Evolutionary conservation across 768 basidiomycete genomes (phyloP).

Genomic region (Pleurotus sapidus): DNA sequence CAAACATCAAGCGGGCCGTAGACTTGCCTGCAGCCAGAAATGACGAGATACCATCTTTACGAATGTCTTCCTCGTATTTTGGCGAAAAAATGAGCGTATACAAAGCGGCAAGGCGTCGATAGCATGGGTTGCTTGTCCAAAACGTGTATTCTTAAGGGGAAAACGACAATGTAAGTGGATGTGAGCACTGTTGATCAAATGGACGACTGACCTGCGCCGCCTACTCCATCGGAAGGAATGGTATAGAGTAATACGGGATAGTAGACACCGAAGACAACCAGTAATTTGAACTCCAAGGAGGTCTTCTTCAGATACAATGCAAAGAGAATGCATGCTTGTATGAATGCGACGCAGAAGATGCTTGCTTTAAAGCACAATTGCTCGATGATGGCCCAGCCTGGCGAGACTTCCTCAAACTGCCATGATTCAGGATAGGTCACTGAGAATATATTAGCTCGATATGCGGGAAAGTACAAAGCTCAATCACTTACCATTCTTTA

Average conservation of each 20-base stretch:
- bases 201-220: constrained; percentile 29
- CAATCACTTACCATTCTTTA: background rate
- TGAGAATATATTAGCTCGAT: constrained; percentile 3
- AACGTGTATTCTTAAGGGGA: constrained; percentile 33
- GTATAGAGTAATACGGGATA: constrained; percentile 28
- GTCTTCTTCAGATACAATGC: constrained; percentile 15
- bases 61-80: constrained; percentile 29
- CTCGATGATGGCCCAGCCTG: constrained; percentile 29
- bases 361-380: constrained; percentile 20
- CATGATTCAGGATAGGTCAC: constrained; percentile 14
- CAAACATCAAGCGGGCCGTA: background rate
- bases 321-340: constrained; percentile 21
- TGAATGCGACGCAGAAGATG: constrained; percentile 19
- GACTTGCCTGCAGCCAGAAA: constrained; percentile 27
- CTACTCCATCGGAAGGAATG: constrained; percentile 30
- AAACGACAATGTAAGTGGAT: background rate
- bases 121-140: constrained; percentile 32
- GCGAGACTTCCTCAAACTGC: constrained; percentile 30
- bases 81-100: constrained; percentile 35
- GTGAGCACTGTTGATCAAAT: background rate
- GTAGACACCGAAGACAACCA: constrained; percentile 22
- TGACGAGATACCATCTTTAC: constrained; percentile 32
- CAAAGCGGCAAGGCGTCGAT: constrained; percentile 33
- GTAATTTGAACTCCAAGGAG: constrained; percentile 17
- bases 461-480: background rate